Evolutionary conservation across 805 yeast genomes (phyloP).

Genomic region (Metschnikowia sp.): DNA sequence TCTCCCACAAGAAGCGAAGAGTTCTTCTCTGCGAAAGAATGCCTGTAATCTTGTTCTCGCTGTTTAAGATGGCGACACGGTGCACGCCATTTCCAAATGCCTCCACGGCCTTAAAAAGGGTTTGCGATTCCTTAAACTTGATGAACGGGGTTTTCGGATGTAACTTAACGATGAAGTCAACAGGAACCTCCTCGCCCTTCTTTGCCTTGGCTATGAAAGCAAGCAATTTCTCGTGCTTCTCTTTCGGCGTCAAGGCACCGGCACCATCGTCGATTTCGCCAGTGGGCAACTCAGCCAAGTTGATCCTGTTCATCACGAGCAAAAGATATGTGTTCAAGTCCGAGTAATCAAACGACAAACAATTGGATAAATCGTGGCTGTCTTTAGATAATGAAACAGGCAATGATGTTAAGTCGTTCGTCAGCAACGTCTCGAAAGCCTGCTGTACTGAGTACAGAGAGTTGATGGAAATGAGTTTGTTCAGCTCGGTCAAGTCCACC

Average conservation of each 20-base stretch:
- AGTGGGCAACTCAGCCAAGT: slow-evolving; percentile 32
- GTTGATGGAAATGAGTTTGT: slow-evolving; percentile 68
- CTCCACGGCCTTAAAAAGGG: slow-evolving; percentile 73
- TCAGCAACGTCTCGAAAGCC: slow-evolving; percentile 76
- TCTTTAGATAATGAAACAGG: slow-evolving; percentile 53
- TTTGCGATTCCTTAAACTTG: slow-evolving; percentile 66
- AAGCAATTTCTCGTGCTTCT: slow-evolving; percentile 39
- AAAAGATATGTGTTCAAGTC: slow-evolving; percentile 85
- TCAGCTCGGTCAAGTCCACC: slow-evolving; percentile 71
- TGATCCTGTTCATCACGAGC: slow-evolving; percentile 73
- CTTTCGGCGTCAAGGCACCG: slow-evolving; percentile 18
- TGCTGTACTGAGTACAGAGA: slow-evolving; percentile 73
- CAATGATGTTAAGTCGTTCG: slow-evolving; percentile 75
- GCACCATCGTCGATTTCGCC: slow-evolving; percentile 25
- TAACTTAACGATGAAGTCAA: slow-evolving; percentile 77
- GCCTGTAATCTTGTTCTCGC: slow-evolving; percentile 54
- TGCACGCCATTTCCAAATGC: slow-evolving; percentile 94
- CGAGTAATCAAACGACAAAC: slow-evolving; percentile 86
- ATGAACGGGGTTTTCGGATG: slow-evolving; percentile 88
- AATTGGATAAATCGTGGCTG: slow-evolving; percentile 50
- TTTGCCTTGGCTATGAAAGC: slow-evolving; percentile 60
- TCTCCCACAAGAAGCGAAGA: slow-evolving; percentile 84
- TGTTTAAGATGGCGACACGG: slow-evolving; percentile 75
- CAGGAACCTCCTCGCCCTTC: slow-evolving; percentile 87
- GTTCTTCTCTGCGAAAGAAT: slow-evolving; percentile 87